These are phyloP conservation scores for Cytospora piceae DNA, from an alignment of 2,329 filamentous ascomycete species.

Conservation along the genomic window DNA sequence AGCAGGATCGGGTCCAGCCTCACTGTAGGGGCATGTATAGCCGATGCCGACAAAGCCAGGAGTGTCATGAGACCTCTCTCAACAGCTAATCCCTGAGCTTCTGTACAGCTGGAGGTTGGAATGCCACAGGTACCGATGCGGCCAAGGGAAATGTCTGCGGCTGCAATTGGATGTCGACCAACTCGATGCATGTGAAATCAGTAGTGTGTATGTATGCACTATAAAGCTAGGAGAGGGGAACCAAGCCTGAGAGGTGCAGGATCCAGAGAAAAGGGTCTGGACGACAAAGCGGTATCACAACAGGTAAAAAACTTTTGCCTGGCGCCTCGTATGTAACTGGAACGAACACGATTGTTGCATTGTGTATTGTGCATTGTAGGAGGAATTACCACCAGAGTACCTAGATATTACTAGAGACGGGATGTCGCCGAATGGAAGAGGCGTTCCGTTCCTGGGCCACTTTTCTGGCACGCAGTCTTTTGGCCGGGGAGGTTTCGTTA, in stretches of 20 bases:
- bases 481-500: neutral
- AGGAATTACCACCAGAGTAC: neutral
- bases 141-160: slow-evolving; percentile 11
- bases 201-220: neutral
- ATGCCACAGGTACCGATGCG: slow-evolving; percentile 23
- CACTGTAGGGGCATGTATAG: slow-evolving; percentile 29
- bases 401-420: neutral
- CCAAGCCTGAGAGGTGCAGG: slow-evolving; percentile 3
- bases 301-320: neutral
- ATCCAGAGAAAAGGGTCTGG: neutral
- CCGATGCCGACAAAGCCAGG: slow-evolving; percentile 12
- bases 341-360: neutral
- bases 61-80: slow-evolving; percentile 29
- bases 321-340: neutral
- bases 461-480: slow-evolving; percentile 3
- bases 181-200: slow-evolving; percentile 27
- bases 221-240: neutral
- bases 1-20: slow-evolving; percentile 28
- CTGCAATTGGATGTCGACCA: slow-evolving; percentile 15
- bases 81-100: slow-evolving; percentile 31
- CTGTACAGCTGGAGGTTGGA: slow-evolving; percentile 21
- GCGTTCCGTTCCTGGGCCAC: neutral
- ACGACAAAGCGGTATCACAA: neutral
- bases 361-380: neutral
- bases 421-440: slow-evolving; percentile 1